phyloP scores from a whole-genome alignment of 306 rosid species.

The Bauhinia variegata region DNA sequence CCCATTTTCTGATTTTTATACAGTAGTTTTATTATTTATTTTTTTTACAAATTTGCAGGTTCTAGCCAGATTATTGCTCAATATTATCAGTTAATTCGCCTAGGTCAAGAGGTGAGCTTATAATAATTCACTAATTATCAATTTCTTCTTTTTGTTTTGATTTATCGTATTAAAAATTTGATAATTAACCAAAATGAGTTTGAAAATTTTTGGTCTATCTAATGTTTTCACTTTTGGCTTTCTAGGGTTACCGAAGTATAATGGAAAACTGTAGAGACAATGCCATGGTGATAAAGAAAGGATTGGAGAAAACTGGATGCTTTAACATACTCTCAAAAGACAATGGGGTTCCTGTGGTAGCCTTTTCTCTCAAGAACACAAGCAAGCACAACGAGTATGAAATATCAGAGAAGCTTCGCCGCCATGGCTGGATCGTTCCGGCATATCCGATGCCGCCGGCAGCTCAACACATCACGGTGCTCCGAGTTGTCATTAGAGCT shows the following conservation, averaged over 20 bases:
- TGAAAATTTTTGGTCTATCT: not conserved
- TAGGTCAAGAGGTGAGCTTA: constrained; percentile 73
- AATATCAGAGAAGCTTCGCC: constrained; percentile 56
- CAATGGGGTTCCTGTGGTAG: constrained; percentile 85
- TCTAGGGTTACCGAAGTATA: constrained; percentile 53
- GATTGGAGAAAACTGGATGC: constrained; percentile 58
- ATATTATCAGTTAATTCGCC: no score
- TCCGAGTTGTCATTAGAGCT: constrained; percentile 58
- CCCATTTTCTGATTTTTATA: no score
- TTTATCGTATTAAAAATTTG: not conserved
- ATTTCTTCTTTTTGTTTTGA: not conserved
- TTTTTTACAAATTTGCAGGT: constrained; percentile 55
- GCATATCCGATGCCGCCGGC: constrained; percentile 68
- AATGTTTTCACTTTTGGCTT: no score
- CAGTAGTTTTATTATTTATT: not conserved
- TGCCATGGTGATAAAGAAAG: constrained; percentile 54
- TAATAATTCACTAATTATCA: not conserved
- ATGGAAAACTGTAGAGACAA: constrained; percentile 68
- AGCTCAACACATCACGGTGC: constrained; percentile 53
- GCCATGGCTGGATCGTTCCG: constrained; percentile 63
- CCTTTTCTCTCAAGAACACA: constrained; percentile 72
- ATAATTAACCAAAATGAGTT: not conserved
- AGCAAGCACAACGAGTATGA: constrained; percentile 46
- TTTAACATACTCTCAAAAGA: no score
- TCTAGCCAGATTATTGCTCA: constrained; percentile 97